Evolutionary conservation across 2,329 filamentous ascomycete species (phyloP).

Genomic region (Ceratocystis smalleyi): DNA sequence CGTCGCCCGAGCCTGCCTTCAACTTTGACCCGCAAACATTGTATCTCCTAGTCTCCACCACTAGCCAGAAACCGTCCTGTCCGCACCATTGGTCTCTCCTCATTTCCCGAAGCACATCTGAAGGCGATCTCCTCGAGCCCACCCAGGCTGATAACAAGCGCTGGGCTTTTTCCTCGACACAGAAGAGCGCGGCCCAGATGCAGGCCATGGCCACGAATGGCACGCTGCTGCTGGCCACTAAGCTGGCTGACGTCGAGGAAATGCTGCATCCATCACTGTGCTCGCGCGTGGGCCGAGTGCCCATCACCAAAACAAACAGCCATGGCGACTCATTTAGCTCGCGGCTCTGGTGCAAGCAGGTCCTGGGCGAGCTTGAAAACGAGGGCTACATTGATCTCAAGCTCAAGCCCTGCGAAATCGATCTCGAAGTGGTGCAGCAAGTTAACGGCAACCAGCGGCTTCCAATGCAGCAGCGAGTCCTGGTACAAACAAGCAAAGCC

Average conservation of each 20-base stretch:
- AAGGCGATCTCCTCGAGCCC: constrained; percentile 6
- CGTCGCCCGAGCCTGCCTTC: background rate
- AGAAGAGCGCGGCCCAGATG: background rate
- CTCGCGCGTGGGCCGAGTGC: constrained; percentile 6
- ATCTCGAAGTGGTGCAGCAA: background rate
- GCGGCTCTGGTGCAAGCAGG: constrained; percentile 16
- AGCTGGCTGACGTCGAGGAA: constrained; percentile 14
- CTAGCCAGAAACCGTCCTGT: background rate
- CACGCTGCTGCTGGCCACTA: constrained; percentile 1
- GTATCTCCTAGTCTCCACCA: constrained; percentile 5
- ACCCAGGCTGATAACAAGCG: background rate
- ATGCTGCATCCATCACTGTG: constrained; percentile 5
- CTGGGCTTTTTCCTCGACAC: constrained; percentile 7
- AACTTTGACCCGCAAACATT: constrained; percentile 9
- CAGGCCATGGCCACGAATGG: background rate
- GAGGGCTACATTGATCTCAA: constrained; percentile 17
- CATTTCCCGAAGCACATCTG: constrained; percentile 1
- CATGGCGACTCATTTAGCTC: constrained; percentile 13
- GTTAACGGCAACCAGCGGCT: background rate
- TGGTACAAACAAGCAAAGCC: constrained; percentile 8
- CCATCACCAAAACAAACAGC: constrained; percentile 9
- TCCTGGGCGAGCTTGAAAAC: constrained; percentile 16
- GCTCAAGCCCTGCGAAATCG: background rate
- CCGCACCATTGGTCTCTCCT: constrained; percentile 1
- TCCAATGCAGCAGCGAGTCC: constrained; percentile 3